These are phyloP conservation scores for Acer campestre DNA, from an alignment of 345 rosid species.

Conservation along the genomic window DNA sequence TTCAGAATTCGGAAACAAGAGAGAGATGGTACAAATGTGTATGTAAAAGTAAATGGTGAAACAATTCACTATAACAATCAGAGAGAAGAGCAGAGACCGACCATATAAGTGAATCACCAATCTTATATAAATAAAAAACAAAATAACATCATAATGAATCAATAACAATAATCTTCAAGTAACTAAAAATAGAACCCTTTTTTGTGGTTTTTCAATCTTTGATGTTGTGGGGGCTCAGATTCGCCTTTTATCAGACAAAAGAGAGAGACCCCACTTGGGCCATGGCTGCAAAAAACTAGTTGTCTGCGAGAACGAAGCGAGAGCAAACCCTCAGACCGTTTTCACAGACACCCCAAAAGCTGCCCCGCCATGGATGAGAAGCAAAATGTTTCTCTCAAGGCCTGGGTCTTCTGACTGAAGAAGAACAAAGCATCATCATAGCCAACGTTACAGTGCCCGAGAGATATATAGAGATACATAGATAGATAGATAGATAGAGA, in stretches of 20 bases:
- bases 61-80: neutral
- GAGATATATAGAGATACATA: too few relatives aligned
- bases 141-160: neutral
- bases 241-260: neutral
- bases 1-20: too few relatives aligned
- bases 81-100: slow-evolving; percentile 1
- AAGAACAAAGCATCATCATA: neutral
- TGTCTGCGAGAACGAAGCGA: neutral
- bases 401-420: neutral
- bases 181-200: neutral
- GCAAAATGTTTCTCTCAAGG: neutral
- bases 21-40: too few relatives aligned
- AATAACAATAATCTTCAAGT: neutral
- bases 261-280: neutral
- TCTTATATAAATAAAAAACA: neutral
- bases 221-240: neutral
- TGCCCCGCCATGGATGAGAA: slow-evolving; percentile 9
- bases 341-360: neutral
- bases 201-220: neutral
- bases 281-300: neutral
- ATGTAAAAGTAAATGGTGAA: neutral
- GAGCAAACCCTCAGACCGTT: too few relatives aligned
- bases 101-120: neutral
- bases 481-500: too few relatives aligned
- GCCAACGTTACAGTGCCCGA: too few relatives aligned